A percentile compares a stretch with the other conserved stretches of the same genome.
phyloP scores from a whole-genome alignment of 306 rosid genomes.

The Cucurbita maxima region DNA sequence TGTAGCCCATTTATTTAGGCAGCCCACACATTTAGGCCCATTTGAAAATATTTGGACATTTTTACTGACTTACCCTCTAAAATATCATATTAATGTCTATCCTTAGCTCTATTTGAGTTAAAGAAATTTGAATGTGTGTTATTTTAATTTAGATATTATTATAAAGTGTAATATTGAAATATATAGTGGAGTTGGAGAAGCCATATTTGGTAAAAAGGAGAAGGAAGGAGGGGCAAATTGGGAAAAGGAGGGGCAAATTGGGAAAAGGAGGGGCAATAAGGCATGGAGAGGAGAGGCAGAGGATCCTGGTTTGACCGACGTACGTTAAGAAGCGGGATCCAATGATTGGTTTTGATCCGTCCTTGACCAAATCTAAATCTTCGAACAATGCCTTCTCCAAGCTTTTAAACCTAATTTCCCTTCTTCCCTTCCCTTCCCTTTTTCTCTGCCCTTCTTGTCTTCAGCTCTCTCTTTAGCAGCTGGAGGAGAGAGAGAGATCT shows the following conservation, averaged over 20 bases:
- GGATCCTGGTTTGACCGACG: constrained; percentile 17
- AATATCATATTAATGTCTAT: too few relatives aligned
- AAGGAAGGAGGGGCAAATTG: neutral
- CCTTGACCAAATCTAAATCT: constrained; percentile 23
- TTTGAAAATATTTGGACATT: too few relatives aligned
- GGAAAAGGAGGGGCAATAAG: neutral
- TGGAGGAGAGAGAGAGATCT: constrained; percentile 30
- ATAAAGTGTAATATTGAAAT: too few relatives aligned
- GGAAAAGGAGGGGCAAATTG: constrained; percentile 4
- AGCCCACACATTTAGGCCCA: too few relatives aligned
- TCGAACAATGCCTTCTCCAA: neutral
- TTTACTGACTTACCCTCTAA: too few relatives aligned
- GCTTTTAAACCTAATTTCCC: neutral
- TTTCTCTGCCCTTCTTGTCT: constrained; percentile 11
- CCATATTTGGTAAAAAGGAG: neutral
- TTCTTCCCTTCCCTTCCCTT: neutral
- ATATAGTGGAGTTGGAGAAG: too few relatives aligned
- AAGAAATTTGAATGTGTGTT: too few relatives aligned
- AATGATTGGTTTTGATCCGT: constrained; percentile 29
- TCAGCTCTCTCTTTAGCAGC: neutral
- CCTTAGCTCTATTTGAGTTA: too few relatives aligned
- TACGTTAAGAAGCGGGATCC: constrained; percentile 8
- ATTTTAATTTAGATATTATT: too few relatives aligned
- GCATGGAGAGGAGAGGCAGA: constrained; percentile 17
- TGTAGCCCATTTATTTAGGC: neutral